Evolutionary conservation across 192 early-diverging fungal genomes (phyloP), one percentile per base, ranked within the genome.

Genomic region (Coemansia sp.): DNA sequence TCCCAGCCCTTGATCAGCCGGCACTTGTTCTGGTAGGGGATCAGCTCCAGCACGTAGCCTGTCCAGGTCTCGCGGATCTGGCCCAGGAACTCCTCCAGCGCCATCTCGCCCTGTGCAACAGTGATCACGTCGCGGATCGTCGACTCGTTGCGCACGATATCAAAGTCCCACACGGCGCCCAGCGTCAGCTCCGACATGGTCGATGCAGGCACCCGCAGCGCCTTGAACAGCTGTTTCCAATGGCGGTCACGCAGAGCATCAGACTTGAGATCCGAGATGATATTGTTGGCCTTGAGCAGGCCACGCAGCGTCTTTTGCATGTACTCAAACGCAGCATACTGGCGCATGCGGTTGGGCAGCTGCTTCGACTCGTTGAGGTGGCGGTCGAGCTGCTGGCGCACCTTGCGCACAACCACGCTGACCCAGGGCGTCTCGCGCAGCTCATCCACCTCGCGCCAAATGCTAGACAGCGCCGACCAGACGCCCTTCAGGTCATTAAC

Each of bases 91-190:
- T 95, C 92, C 77, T 99, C 97, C 48, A 99, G 74, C 9, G 93
- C 97, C 96, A 99, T 98, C 80, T 99, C 97, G 54, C 97, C 97
- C 64, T 97, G 91, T 5, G 97, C 97, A 39, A 89, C 85, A 3
- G 85, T 80, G 32, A 98, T 86, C 28, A 97, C 85, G 14, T 97
- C 95, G 45, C 85, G 85, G 25, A 98, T 81, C n/a, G 73, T 56
- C 23, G 77, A 67, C 69, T 98, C 93, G 65, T 94, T 89, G 50
- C 91, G 86, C 43, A 79, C 78, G 40, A 98, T 80, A 69, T 94
- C 92, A 42, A 91, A 78, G 67, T 97, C 92, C 95, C 95, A 98
- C 35, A 99, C 71, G 33, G 90, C 85, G 44, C 96, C 95, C 26
- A 99, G 78, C 0, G 94, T 97, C 84, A 98, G 80, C 34, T 94